Percentiles rank a stretch among this genome's conserved stretches.
Evolutionary conservation across 1,139 yeast species (phyloP).

Genomic region (Chernovozyma sophiae-reginae): DNA sequence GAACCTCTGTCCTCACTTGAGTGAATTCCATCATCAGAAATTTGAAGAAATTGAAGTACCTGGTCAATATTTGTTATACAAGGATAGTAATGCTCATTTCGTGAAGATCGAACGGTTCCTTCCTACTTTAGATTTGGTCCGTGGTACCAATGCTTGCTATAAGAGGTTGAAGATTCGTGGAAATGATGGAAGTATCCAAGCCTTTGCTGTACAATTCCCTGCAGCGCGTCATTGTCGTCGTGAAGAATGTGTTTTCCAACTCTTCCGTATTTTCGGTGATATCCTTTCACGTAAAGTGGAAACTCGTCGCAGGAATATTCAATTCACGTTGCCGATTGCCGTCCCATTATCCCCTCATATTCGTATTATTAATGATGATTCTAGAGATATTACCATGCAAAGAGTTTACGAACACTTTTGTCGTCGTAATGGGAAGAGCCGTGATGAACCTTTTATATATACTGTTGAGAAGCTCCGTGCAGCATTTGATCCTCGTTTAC

Average conservation of each 20-base stretch:
- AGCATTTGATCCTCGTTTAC: constrained; percentile 87
- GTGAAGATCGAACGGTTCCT: constrained; percentile 89
- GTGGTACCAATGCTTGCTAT: constrained; percentile 92
- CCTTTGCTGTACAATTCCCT: constrained; percentile 95
- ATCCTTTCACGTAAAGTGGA: constrained; percentile 79
- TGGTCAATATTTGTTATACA: constrained; percentile 84
- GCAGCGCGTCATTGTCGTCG: constrained; percentile 97
- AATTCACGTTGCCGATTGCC: constrained; percentile 85
- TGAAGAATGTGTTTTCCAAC: constrained; percentile 89
- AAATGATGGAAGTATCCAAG: constrained; percentile 85
- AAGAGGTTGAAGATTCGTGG: constrained; percentile 88
- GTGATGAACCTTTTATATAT: constrained; percentile 88
- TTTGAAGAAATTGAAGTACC: constrained; percentile 98
- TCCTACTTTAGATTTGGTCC: constrained; percentile 81
- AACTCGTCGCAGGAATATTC: constrained; percentile 79
- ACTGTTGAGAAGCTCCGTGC: constrained; percentile 84
- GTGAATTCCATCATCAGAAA: constrained; percentile 96
- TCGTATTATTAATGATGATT: constrained; percentile 82
- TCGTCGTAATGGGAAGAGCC: constrained; percentile 63
- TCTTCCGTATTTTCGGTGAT: constrained; percentile 84
- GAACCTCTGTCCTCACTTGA: constrained; percentile 87
- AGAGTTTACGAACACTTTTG: constrained; percentile 88
- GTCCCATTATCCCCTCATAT: constrained; percentile 95
- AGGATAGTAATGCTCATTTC: constrained; percentile 83
- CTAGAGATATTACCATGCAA: constrained; percentile 75